These are phyloP conservation scores for Sporothrix variecibatus DNA, from an alignment of 2,329 filamentous ascomycete genomes.

Conservation along the genomic window DNA sequence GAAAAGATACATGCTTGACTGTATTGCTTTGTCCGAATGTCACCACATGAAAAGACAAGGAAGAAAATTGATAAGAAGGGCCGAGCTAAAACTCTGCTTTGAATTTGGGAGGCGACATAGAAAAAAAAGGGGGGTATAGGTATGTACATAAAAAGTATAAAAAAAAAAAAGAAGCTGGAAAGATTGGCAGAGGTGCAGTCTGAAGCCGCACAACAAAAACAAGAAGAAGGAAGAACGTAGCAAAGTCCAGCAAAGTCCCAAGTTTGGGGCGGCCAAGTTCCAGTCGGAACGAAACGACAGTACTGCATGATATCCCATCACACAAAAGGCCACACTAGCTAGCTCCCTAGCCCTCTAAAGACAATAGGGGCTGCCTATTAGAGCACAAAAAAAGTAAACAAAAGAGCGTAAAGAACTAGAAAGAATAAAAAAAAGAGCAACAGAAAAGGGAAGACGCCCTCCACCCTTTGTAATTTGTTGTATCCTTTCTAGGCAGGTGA, in stretches of 20 bases:
- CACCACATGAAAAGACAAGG: neutral
- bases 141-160: neutral
- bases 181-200: neutral
- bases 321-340: neutral
- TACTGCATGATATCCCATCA: neutral
- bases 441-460: neutral
- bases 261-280: neutral
- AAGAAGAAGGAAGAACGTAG: neutral
- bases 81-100: neutral
- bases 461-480: neutral
- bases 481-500: neutral
- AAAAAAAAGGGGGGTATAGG: slow-evolving; percentile 10
- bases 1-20: neutral
- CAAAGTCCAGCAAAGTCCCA: neutral
- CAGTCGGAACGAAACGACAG: neutral
- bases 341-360: neutral
- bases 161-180: neutral
- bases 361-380: neutral
- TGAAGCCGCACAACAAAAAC: neutral
- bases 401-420: slow-evolving; percentile 2
- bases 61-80: neutral
- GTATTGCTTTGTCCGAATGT: neutral
- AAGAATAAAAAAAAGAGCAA: neutral
- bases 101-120: slow-evolving; percentile 10
- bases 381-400: neutral